These are phyloP conservation scores for Auricularia sp. DNA, from an alignment of 768 basidiomycete genomes.

Conservation along the genomic window DNA sequence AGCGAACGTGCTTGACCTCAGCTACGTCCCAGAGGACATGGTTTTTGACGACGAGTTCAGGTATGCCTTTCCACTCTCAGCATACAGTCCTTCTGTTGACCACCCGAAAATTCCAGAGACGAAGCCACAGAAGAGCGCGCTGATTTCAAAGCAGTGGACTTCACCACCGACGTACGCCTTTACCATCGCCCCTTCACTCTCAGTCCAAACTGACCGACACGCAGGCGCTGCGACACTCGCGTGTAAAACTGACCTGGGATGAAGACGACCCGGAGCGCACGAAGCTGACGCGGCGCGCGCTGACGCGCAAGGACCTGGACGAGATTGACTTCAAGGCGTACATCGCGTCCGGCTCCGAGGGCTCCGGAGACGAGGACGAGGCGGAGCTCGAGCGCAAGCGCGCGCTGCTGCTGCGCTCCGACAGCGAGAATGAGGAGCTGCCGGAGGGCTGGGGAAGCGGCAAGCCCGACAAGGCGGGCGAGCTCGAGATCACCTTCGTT, in stretches of 20 bases:
- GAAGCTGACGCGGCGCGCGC: constrained; percentile 63
- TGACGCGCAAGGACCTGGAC: constrained; percentile 81
- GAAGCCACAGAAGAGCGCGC: constrained; percentile 60
- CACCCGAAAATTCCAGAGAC: constrained; percentile 41
- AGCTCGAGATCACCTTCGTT: constrained; percentile 93
- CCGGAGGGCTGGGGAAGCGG: constrained; percentile 76
- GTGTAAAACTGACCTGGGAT: constrained; percentile 97
- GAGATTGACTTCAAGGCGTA: constrained; percentile 81
- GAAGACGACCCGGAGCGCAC: constrained; percentile 87
- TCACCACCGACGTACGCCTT: constrained; percentile 69
- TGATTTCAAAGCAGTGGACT: constrained; percentile 67
- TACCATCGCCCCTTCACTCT: neutral
- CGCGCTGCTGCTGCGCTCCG: constrained; percentile 50
- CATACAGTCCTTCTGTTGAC: neutral
- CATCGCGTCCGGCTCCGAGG: constrained; percentile 56
- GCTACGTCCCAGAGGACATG: constrained; percentile 88
- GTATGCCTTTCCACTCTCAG: constrained; percentile 27
- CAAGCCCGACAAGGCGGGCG: constrained; percentile 43
- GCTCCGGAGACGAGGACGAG: constrained; percentile 35
- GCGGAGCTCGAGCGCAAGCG: constrained; percentile 61
- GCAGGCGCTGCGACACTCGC: constrained; percentile 93
- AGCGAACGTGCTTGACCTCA: constrained; percentile 90
- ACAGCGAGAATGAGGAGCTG: constrained; percentile 28
- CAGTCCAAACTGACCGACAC: neutral
- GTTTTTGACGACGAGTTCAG: constrained; percentile 66